A percentile compares a stretch with the other conserved stretches of the same genome.
Conservation (phyloP, 176 grass and related monocot genomes). For the Carex kokanica region DNA sequence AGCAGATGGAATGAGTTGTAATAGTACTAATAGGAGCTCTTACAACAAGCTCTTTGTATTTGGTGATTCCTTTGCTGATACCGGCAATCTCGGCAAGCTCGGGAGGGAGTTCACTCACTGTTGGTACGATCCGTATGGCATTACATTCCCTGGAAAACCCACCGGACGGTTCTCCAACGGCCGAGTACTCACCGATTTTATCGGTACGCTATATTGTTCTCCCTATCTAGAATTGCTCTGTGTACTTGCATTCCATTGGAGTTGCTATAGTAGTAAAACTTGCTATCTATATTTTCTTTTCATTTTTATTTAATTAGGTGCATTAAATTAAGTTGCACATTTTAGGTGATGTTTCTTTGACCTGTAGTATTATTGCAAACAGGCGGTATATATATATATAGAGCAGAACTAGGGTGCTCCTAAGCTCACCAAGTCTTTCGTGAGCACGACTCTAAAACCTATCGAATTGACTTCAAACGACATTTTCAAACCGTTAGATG, state of each 20-base stretch:
- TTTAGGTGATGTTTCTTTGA: not conserved
- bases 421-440: too few species aligned
- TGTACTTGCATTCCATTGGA: not conserved
- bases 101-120: slow-evolving; percentile 59
- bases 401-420: too few species aligned
- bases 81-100: slow-evolving; percentile 73
- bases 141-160: slow-evolving; percentile 56
- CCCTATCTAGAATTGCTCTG: not conserved
- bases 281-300: not conserved
- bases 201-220: slow-evolving; percentile 30
- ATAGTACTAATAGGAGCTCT: not conserved
- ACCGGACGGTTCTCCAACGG: slow-evolving; percentile 81
- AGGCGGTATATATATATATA: too few species aligned
- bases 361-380: not conserved
- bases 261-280: not conserved
- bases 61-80: slow-evolving; percentile 89
- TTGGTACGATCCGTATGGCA: slow-evolving; percentile 79
- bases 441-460: too few species aligned
- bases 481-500: too few species aligned
- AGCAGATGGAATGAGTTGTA: not conserved
- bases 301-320: not conserved
- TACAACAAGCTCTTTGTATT: slow-evolving; percentile 64
- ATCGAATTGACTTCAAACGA: too few species aligned
- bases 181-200: slow-evolving; percentile 68
- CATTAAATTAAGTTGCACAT: not conserved